Conservation (phyloP, 495 filamentous ascomycete genomes). For the Friedmanniomyces simplex region DNA sequence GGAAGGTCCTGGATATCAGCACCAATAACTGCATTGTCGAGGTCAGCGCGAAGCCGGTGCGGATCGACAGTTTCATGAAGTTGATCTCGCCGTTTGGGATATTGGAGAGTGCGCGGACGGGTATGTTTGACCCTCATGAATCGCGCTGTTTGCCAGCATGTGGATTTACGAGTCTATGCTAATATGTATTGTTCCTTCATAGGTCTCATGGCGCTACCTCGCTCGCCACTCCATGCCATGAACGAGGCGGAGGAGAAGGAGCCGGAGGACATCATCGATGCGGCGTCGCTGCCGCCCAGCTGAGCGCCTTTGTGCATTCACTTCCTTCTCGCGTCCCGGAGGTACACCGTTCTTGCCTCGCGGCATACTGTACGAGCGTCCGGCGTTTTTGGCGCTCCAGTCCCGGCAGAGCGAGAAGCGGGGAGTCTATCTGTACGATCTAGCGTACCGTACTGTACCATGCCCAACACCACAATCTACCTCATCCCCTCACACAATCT, state of each 20-base stretch:
- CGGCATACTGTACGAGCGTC: background rate
- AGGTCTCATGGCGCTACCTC: constrained; percentile 90
- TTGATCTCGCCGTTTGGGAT: constrained; percentile 92
- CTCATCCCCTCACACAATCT: constrained; percentile 39
- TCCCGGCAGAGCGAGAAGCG: background rate
- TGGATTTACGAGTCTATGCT: background rate
- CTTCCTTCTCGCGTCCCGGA: background rate
- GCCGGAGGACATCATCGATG: constrained; percentile 82
- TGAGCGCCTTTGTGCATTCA: constrained; percentile 32
- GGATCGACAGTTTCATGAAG: constrained; percentile 97
- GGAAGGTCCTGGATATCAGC: constrained; percentile 94
- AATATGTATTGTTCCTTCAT: background rate
- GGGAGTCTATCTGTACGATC: background rate
- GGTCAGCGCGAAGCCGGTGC: constrained; percentile 79
- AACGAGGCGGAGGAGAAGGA: constrained; percentile 70
- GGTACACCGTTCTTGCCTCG: background rate
- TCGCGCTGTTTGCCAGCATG: background rate
- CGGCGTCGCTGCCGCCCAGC: constrained; percentile 83
- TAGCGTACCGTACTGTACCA: background rate
- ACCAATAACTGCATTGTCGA: constrained; percentile 98
- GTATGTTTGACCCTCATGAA: constrained; percentile 18
- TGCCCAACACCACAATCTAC: background rate
- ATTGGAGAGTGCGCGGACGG: constrained; percentile 84
- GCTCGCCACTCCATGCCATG: constrained; percentile 71
- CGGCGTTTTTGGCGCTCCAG: background rate